Base-by-base conservation (phyloP, 345 rosid species). In the Sapria himalayana region DNA sequence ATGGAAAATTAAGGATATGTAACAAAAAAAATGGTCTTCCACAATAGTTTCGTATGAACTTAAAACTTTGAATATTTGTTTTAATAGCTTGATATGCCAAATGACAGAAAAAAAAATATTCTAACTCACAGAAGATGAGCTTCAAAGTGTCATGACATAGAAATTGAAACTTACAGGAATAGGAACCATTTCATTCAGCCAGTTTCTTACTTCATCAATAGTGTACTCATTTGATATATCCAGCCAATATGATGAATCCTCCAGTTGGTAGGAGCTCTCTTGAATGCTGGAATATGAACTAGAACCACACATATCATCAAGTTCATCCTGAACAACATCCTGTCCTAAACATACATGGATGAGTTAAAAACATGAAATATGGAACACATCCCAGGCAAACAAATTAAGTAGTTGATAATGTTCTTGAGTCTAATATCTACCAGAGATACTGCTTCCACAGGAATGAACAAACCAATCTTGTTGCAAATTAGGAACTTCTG, bases 111-210 rank as follows among this genome's bases (percentile, higher is more conserved):
- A n/a, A n/a, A n/a, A n/a, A n/a, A n/a, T n/a, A n/a, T n/a, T n/a
- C n/a, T n/a, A n/a, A n/a, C n/a, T n/a, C n/a, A n/a, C n/a, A n/a
- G n/a, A n/a, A n/a, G n/a, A n/a, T n/a, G n/a, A n/a, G n/a, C n/a
- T n/a, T n/a, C n/a, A n/a, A n/a, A n/a, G n/a, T n/a, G n/a, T n/a
- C n/a, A n/a, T n/a, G n/a, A n/a, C n/a, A n/a, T n/a, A n/a, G n/a
- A n/a, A n/a, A n/a, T n/a, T n/a, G n/a, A 56, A 33, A 65, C 85
- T 67, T 63, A 76, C 85, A n/a, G 75, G 85, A 41, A 76, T 64
- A 19, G 76, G 63, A 59, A 70, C 60, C 80, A 76, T 72, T 54
- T 67, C 74, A 62, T 66, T 65, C 39, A 76, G 55, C 67, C 70
- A 55, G 56, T 70, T 69, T 39, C 70, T 74, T 37, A 76, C 69